Percentiles rank a stretch among this genome's conserved stretches.
Evolutionary conservation across 176 grass and related monocot genomes (phyloP).

Genomic region (Alopecurus myosuroides): DNA sequence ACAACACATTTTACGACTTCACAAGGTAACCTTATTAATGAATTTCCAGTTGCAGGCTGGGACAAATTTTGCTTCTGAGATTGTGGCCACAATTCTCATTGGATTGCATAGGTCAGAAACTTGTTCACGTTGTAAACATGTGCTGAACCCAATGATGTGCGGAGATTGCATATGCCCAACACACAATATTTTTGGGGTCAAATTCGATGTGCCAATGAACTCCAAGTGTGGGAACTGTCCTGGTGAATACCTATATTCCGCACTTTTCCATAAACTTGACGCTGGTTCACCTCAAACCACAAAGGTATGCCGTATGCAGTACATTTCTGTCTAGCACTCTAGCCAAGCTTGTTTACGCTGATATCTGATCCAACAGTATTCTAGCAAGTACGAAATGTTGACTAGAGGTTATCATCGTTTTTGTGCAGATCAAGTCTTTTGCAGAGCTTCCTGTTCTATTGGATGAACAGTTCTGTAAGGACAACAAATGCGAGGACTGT

Average conservation of each 20-base stretch:
- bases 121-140: background rate
- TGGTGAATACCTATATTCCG: background rate
- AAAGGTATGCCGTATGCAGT: background rate
- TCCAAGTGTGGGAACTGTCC: background rate
- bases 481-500: background rate
- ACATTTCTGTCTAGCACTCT: background rate
- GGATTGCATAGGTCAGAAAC: constrained; percentile 19
- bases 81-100: background rate
- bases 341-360: background rate
- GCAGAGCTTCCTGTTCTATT: background rate
- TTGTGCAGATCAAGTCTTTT: constrained; percentile 20
- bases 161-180: constrained; percentile 8
- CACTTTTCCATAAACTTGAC: too few species aligned
- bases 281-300: too few species aligned
- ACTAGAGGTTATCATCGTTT: background rate
- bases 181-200: constrained; percentile 18
- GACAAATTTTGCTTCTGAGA: background rate
- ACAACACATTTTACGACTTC: too few species aligned
- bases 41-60: background rate
- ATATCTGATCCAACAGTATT: background rate
- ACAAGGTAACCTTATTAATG: too few species aligned
- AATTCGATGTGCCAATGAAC: background rate
- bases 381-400: background rate
- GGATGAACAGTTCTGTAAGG: background rate
- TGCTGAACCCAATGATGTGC: background rate